Evolutionary conservation across 345 rosid species (phyloP).

Genomic region (Arabidopsis suecica): DNA sequence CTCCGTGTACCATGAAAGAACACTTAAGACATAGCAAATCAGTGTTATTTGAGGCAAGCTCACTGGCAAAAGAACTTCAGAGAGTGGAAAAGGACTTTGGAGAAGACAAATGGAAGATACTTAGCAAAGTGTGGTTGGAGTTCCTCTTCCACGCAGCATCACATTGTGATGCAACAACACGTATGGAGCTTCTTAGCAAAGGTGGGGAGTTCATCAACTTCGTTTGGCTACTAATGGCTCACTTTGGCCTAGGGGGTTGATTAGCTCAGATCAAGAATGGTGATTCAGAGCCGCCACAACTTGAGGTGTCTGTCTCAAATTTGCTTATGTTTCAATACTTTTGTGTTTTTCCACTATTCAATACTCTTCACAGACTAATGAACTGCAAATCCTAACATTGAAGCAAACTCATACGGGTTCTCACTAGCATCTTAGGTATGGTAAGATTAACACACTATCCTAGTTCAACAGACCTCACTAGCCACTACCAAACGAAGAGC

Average conservation of each 20-base stretch:
- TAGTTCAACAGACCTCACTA: no score
- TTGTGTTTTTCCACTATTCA: background rate
- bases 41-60: conserved; percentile 42
- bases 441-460: background rate
- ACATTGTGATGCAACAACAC: conserved; percentile 27
- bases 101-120: conserved; percentile 15
- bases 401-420: background rate
- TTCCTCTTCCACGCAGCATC: conserved; percentile 39
- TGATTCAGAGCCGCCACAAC: conserved; percentile 42
- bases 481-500: background rate
- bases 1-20: conserved; percentile 20
- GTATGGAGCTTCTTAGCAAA: conserved; percentile 48
- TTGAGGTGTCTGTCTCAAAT: background rate
- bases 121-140: conserved; percentile 37
- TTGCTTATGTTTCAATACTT: background rate
- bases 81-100: conserved; percentile 15
- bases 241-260: conserved; percentile 54
- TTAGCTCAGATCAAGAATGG: conserved; percentile 42
- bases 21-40: conserved; percentile 41
- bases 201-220: conserved; percentile 61
- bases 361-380: background rate
- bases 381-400: background rate
- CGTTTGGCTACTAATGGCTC: conserved; percentile 63
- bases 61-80: conserved; percentile 38
- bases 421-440: background rate